These are phyloP conservation scores for Theobroma grandiflorum DNA, from an alignment of 441 rosid genomes.

Conservation along the genomic window DNA sequence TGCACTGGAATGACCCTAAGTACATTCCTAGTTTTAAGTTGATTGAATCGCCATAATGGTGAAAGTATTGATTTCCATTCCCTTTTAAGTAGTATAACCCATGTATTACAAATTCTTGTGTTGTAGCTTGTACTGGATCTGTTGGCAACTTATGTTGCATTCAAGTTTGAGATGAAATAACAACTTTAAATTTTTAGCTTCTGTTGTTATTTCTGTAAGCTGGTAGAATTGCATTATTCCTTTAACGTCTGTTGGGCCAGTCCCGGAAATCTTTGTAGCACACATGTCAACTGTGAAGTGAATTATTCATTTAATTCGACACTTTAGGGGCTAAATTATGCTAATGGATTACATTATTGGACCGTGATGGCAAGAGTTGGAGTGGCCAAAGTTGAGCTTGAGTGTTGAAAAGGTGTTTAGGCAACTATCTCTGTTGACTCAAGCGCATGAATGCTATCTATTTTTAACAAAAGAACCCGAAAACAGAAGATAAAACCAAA, in stretches of 20 bases:
- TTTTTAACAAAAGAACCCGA: no score
- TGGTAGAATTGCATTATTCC: not conserved
- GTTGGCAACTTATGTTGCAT: slow-evolving; percentile 15
- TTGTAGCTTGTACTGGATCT: not conserved
- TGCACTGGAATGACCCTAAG: slow-evolving; percentile 36
- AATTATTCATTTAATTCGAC: no score
- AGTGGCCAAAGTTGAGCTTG: no score
- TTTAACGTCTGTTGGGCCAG: not conserved
- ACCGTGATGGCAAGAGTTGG: no score
- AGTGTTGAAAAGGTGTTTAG: no score
- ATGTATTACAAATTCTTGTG: slow-evolving; percentile 4
- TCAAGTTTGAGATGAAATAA: not conserved
- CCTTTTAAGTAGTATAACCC: no score
- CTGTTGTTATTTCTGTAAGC: not conserved
- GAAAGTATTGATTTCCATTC: slow-evolving; percentile 28
- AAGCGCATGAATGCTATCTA: no score
- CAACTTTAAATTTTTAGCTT: not conserved
- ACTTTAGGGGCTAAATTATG: no score
- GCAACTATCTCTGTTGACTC: no score
- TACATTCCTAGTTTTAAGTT: slow-evolving; percentile 41
- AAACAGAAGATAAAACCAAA: no score
- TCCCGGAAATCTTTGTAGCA: not conserved
- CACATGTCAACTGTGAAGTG: not conserved
- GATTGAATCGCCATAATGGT: slow-evolving; percentile 45
- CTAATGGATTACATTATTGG: no score